Evolutionary conservation across 2,329 filamentous ascomycete genomes (phyloP), one percentile per base, ranked within the genome.

Genomic region (Cryphonectria japonica): DNA sequence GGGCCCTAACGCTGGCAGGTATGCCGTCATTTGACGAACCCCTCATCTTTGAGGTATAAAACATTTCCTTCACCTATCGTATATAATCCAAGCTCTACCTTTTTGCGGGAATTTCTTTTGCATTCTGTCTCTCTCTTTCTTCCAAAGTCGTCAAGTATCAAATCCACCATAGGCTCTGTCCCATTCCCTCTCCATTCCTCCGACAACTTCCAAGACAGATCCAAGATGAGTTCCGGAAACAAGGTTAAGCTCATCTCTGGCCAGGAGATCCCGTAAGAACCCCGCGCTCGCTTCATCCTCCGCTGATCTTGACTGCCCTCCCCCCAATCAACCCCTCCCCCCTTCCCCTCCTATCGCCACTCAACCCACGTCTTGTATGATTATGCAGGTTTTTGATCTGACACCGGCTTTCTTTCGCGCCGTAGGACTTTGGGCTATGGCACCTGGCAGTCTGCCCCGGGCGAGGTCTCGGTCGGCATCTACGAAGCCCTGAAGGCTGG

Each of bases 391-490:
- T 22, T 13, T 13, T 13, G 11, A 63, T n/a, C 68, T 67, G 41
- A 70, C 68, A 65, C 16, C 14, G 8, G 19, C 29, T 29, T 19
- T 41, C 29, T 34, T 54, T 29, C 8, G 22, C 60, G 1, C 34
- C 32, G 59, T 29, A 72, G 71, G 14, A 73, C 75, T 46, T 63
- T 75, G 19, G 75, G 75, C 11, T 76, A 88, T 67, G 89, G 90
- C 76, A 92, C 90, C 76, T 92, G 90, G 90, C 90, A 92, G 79
- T 88, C 90, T 43, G 83, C 85, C 75, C 89, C 89, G 67, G 88
- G 87, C 74, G 87, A 92, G 80, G 89, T 91, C 72, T 86, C 87
- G 71, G 82, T 86, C 52, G 90, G 90, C 57, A 89, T 93, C 76
- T 89, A 88, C 78, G 85, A 85, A 74, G 89, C 90, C 50, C 84